These are phyloP conservation scores for Odonthalia washingtoniensis DNA, from an alignment of 31 red algal genomes.

Conservation along the genomic window DNA sequence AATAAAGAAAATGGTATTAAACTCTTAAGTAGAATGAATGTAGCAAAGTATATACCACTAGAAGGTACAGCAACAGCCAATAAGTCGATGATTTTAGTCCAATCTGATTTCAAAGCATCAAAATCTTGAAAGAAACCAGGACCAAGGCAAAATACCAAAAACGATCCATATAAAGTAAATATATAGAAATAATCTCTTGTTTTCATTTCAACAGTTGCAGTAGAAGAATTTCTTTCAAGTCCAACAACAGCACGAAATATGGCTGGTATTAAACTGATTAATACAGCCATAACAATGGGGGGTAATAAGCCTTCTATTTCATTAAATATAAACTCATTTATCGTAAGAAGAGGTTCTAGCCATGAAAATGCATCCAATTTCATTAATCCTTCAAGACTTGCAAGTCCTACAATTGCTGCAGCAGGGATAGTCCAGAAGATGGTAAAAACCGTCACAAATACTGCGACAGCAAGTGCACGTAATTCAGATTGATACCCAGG, in stretches of 20 bases:
- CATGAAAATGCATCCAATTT: slow-evolving; percentile 39
- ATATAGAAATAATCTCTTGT: slow-evolving; percentile 74
- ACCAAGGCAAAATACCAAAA: slow-evolving; percentile 59
- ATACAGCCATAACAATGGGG: slow-evolving; percentile 55
- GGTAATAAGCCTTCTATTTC: slow-evolving; percentile 58
- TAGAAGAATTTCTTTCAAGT: slow-evolving; percentile 30
- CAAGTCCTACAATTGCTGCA: slow-evolving; percentile 53
- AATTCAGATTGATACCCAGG: slow-evolving; percentile 58
- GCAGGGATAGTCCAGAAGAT: slow-evolving; percentile 75
- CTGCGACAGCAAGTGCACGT: slow-evolving; percentile 43
- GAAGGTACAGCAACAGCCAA: slow-evolving; percentile 54
- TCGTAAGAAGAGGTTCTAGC: slow-evolving; percentile 27
- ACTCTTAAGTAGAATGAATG: slow-evolving; percentile 51
- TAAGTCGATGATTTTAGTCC: slow-evolving; percentile 45
- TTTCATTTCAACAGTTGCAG: slow-evolving; percentile 54
- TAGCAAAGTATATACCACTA: slow-evolving; percentile 67
- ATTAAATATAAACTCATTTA: background rate
- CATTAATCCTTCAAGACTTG: slow-evolving; percentile 43
- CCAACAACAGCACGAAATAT: slow-evolving; percentile 54
- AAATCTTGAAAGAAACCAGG: slow-evolving; percentile 32
- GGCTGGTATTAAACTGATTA: slow-evolving; percentile 58
- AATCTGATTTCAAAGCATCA: slow-evolving; percentile 45
- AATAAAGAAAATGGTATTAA: slow-evolving; percentile 45
- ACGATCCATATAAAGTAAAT: slow-evolving; percentile 67
- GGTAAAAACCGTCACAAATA: slow-evolving; percentile 60